phyloP scores from a whole-genome alignment of 179 eudicot genomes.

The Beta macrorhiza region DNA sequence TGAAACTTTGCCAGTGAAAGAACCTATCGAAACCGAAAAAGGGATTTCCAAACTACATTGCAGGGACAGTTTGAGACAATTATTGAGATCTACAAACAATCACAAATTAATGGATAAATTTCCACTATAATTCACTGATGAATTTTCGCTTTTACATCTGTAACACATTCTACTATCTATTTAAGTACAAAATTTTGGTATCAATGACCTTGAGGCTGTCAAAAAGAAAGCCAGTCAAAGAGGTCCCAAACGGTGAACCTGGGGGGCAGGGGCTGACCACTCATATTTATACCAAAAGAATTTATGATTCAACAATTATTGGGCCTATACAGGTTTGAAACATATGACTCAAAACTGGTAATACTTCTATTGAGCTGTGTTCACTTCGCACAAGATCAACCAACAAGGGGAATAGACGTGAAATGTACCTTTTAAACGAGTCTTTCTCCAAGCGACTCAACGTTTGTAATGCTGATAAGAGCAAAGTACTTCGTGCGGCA shows the following conservation, averaged over 20 bases:
- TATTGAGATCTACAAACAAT: slow-evolving; percentile 3
- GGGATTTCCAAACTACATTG: not conserved
- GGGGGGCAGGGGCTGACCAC: not conserved
- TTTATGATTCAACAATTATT: slow-evolving; percentile 30
- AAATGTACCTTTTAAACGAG: slow-evolving; percentile 52
- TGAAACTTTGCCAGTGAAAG: not conserved
- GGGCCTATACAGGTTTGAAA: slow-evolving; percentile 44
- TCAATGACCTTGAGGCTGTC: slow-evolving; percentile 10
- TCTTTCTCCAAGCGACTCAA: slow-evolving; percentile 50
- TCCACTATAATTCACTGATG: slow-evolving; percentile 13
- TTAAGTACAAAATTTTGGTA: slow-evolving; percentile 40
- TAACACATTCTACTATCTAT: slow-evolving; percentile 30
- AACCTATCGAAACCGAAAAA: not conserved
- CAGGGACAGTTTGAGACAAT: not conserved
- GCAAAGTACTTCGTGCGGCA: slow-evolving; percentile 73
- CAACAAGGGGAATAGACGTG: slow-evolving; percentile 63
- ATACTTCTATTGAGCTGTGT: slow-evolving; percentile 38
- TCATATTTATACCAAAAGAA: slow-evolving; percentile 7
- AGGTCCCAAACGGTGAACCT: slow-evolving; percentile 2
- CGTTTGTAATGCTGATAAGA: slow-evolving; percentile 56
- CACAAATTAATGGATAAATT: slow-evolving; percentile 1
- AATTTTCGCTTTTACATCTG: slow-evolving; percentile 24
- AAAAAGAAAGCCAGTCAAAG: slow-evolving; percentile 13
- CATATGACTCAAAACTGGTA: slow-evolving; percentile 34
- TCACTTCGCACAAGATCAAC: slow-evolving; percentile 42